Evolutionary conservation across 139 green algal species (phyloP), one percentile per base, ranked within the genome.

Genomic region (Auxenochlorella pyrenoidosa): DNA sequence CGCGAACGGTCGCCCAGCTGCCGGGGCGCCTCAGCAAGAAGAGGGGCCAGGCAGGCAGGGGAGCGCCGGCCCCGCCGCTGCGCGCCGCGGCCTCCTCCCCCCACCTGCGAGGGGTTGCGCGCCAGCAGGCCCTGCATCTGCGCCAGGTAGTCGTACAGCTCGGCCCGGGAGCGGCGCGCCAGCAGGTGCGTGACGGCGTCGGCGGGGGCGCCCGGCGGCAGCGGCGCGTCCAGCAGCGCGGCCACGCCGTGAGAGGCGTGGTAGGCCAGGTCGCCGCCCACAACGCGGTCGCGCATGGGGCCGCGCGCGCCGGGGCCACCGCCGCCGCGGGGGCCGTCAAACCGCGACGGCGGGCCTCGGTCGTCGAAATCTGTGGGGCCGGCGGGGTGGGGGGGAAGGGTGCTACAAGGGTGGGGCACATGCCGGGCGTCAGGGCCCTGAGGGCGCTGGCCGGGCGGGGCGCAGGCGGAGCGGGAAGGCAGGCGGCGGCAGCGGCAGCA

Each of bases 111-210:
- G 73, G 87, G 87, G 87, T 93, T 93, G 79, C 60, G 86, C 70
- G 66, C 43, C 77, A 90, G 75, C 40, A 95, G 77, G 16, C 30
- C 73, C n/a, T 93, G 89, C 89, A 95, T 91, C 91, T 95, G 92
- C 26, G 73, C 83, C 89, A 96, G 83, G 66, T 94, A 86, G 51
- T 95, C 91, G 66, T 92, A 97, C 82, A 98, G 89, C 86, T 97
- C 91, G 75, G 91, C 82, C 26, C 91, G 90, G 1, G 91, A 91
- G 86, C 94, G 95, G 47, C 90, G 82, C 40, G 87, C 87, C 54
- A 92, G 87, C 83, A 91, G 41, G 51, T 60, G 43, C 18, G 83
- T 89, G 24, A 91, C 54, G 5, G 70, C 58, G 47, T 89, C 86
- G 19, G 87, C 70, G 28, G 77, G 51, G 36, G 83, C 47, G 72